Evolutionary conservation across 2,329 filamentous ascomycete genomes (phyloP).

Genomic region (Metarhizium rileyi): DNA sequence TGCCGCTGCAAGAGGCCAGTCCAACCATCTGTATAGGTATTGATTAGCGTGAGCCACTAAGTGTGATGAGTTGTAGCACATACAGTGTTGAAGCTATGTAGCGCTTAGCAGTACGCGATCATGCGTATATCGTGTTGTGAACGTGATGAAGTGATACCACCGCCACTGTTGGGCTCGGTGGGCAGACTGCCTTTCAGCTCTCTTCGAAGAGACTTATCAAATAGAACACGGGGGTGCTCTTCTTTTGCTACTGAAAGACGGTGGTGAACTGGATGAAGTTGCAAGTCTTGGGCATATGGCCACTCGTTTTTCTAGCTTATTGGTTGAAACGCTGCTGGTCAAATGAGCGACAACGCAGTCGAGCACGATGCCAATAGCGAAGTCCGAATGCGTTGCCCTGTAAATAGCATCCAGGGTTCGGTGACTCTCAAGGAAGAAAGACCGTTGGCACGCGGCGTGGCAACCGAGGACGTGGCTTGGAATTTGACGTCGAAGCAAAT

Average conservation of each 20-base stretch:
- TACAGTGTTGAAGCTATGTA: background rate
- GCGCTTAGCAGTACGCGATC: background rate
- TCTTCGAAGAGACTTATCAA: background rate
- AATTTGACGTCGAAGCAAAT: constrained; percentile 1
- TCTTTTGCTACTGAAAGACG: background rate
- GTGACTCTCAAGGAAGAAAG: background rate
- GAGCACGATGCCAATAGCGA: no score
- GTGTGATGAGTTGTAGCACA: background rate
- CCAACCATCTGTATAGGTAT: constrained; percentile 1
- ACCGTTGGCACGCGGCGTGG: background rate
- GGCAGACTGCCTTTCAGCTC: background rate
- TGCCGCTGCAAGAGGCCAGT: background rate
- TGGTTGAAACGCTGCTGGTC: background rate
- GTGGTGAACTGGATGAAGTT: no score
- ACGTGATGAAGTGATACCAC: background rate
- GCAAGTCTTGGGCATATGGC: background rate
- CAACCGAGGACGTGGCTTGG: background rate
- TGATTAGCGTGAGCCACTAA: background rate
- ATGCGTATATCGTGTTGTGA: background rate
- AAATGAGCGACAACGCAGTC: background rate
- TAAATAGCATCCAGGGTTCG: background rate
- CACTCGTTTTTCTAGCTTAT: background rate
- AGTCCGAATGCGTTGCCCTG: background rate
- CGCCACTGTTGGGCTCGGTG: background rate
- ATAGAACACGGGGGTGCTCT: background rate